These are phyloP conservation scores for Striga asiatica DNA, from an alignment of 257 asterid species.

Conservation along the genomic window DNA sequence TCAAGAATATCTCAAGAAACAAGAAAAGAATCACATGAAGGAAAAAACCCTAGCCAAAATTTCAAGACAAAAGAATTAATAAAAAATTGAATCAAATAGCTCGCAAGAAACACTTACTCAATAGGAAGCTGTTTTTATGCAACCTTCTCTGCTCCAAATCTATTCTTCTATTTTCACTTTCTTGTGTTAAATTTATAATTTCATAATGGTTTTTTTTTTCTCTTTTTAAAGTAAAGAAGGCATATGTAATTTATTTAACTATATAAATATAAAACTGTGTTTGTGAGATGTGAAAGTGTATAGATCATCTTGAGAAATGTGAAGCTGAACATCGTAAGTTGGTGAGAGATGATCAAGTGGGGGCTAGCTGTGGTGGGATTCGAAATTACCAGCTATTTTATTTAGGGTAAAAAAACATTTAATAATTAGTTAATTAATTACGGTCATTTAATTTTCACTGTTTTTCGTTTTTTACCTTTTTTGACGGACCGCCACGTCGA, in stretches of 20 bases:
- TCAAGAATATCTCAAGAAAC: constrained; percentile 15
- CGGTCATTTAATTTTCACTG: not conserved
- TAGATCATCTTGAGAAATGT: constrained; percentile 29
- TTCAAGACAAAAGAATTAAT: too few relatives aligned
- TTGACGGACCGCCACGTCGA: constrained; percentile 26
- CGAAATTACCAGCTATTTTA: constrained; percentile 11
- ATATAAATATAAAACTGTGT: not conserved
- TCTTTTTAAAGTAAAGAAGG: too few relatives aligned
- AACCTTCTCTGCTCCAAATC: too few relatives aligned
- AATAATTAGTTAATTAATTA: not conserved
- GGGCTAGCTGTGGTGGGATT: constrained; percentile 31
- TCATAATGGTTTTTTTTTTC: too few relatives aligned
- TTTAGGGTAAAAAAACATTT: constrained; percentile 8
- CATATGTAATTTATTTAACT: too few relatives aligned
- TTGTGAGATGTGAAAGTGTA: not conserved
- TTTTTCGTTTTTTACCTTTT: not conserved
- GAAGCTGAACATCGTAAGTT: constrained; percentile 19
- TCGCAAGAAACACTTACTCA: too few relatives aligned
- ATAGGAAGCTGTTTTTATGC: too few relatives aligned
- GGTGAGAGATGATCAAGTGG: constrained; percentile 17
- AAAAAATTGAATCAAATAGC: too few relatives aligned
- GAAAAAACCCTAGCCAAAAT: too few relatives aligned
- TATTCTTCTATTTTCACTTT: too few relatives aligned
- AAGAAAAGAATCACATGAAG: not conserved
- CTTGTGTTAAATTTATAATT: too few relatives aligned